Base-by-base conservation (phyloP, 2,329 filamentous ascomycete genomes). In the Huntiella bhutanensis region DNA sequence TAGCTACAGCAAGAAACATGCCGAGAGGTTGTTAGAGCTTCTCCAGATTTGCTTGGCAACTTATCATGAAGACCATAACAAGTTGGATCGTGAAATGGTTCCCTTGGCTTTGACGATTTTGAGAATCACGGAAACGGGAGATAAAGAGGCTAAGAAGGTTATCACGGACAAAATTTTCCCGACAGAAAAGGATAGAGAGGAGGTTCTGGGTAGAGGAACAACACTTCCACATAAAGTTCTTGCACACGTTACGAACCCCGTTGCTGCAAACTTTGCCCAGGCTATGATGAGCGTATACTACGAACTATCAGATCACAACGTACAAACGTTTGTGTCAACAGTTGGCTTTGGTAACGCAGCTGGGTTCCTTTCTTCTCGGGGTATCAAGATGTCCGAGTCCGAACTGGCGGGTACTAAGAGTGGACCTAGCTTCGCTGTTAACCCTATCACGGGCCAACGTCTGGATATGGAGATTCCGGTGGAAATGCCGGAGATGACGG, bases 311-410 rank as follows among this genome's bases (percentile, higher is more conserved):
- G 80, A 80, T 52, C 82, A 78, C 54, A 78, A 95, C 54, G 74
- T 87, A 0, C 72, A 71, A 12, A 80, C 70, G 28, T 91, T 95
- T 56, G 82, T 96, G 1, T 71, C 82, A 44, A 95, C 95, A 54
- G 83, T 98, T 10, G 91, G 91, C 0, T 98, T 94, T 57, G 91
- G 91, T 0, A 94, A 83, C 56, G 91, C 91, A 0, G 83, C 86
- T 0, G 91, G 91, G 0, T 94, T 91, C 58, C 65, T 98, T 12
- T 73, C 77, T 1, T 63, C 75, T 7, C 71, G 78, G 53, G 57
- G 55, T 8, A 58, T 60, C 49, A 51, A 49, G 28, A 47, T 52
- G 36, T 52, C 50, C 5, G 47, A 51, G 13, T 45, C 47, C 16
- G 48, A 52, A 8, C 43, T 51, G 40, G 43, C 33, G 17, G 44